phyloP scores from a whole-genome alignment of 78 protist species.

The Dictyostelium brefeldianum region DNA sequence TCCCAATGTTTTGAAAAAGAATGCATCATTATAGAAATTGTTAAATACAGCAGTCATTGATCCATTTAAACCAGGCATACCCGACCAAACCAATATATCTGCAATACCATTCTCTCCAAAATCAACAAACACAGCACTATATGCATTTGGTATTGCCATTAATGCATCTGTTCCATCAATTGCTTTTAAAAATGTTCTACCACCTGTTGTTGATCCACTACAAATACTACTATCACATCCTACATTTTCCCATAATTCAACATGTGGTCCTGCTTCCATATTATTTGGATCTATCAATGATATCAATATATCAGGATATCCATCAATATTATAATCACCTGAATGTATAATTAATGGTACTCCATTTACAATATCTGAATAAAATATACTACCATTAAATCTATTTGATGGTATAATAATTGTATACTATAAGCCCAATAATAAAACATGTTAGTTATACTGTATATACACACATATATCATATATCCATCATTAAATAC shows the following conservation, averaged over 20 bases:
- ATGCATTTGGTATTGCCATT: neutral
- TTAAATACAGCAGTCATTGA: slow-evolving; percentile 50
- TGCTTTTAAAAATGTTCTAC: slow-evolving; percentile 21
- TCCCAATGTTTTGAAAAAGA: slow-evolving; percentile 84
- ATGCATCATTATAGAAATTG: slow-evolving; percentile 81
- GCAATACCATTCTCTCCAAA: slow-evolving; percentile 77
- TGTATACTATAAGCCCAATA: slow-evolving; percentile 5
- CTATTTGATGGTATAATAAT: neutral
- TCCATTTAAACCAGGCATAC: neutral
- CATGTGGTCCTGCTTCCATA: slow-evolving; percentile 19
- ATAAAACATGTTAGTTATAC: too few species aligned
- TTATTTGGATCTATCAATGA: slow-evolving; percentile 22
- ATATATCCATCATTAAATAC: too few species aligned
- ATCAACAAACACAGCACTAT: slow-evolving; percentile 79
- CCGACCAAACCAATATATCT: slow-evolving; percentile 11
- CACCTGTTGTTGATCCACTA: neutral
- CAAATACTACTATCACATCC: slow-evolving; percentile 33
- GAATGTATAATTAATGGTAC: slow-evolving; percentile 61
- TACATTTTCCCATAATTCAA: slow-evolving; percentile 80
- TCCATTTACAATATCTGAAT: slow-evolving; percentile 26
- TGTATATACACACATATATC: too few species aligned
- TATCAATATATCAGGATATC: slow-evolving; percentile 85
- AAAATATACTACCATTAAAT: slow-evolving; percentile 52
- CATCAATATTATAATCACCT: slow-evolving; percentile 86
- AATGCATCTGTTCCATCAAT: slow-evolving; percentile 54